Evolutionary conservation across 2,329 filamentous ascomycete species (phyloP).

Genomic region (Podosphaera fusca): DNA sequence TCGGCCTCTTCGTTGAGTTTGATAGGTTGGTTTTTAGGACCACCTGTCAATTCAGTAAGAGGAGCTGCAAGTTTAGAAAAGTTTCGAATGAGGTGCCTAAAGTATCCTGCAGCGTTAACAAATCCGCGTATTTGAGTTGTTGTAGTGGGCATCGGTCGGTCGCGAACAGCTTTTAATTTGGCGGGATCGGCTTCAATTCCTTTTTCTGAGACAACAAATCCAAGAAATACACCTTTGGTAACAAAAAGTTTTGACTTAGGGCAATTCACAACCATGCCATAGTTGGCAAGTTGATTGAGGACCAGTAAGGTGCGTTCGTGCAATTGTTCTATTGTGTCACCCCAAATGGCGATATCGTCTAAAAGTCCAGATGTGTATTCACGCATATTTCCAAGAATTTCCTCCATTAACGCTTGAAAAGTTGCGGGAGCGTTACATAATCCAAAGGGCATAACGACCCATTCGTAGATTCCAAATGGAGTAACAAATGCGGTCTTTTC

Average conservation of each 20-base stretch:
- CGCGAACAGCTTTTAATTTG: not conserved
- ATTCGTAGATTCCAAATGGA: not conserved
- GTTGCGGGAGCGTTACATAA: slow-evolving; percentile 1
- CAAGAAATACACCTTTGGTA: not conserved
- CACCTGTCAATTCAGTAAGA: not conserved
- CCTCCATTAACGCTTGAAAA: slow-evolving; percentile 1
- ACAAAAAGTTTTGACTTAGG: not conserved
- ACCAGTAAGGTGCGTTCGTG: not conserved
- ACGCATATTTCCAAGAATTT: not conserved
- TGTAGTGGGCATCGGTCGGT: not conserved
- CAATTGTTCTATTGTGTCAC: not conserved
- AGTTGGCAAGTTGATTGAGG: not conserved
- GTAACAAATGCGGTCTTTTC: not conserved
- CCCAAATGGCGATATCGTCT: not conserved
- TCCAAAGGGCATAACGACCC: slow-evolving; percentile 2
- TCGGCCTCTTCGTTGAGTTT: not conserved
- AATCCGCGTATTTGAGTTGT: not conserved
- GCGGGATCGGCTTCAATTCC: not conserved
- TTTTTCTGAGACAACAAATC: not conserved
- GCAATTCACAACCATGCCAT: not conserved
- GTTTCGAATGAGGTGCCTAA: not conserved
- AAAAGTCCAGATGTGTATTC: not conserved
- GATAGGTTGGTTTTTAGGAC: not conserved
- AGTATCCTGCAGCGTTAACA: not conserved
- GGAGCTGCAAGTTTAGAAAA: not conserved